phyloP scores from a whole-genome alignment of 306 rosid genomes.

The Trichosanthes truncata region DNA sequence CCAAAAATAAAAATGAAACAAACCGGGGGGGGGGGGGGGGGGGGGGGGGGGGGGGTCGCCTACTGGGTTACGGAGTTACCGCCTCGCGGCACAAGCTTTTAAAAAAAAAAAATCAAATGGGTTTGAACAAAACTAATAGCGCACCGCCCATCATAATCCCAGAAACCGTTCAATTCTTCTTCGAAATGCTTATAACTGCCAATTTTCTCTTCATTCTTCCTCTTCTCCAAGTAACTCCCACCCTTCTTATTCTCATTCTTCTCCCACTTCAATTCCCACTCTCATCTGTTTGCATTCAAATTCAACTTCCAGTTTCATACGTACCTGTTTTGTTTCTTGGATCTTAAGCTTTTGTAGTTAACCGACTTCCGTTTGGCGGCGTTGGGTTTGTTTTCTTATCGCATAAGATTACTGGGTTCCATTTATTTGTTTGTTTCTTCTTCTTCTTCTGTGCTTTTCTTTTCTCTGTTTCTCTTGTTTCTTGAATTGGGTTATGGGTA shows the following conservation, averaged over 20 bases:
- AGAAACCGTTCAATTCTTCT: neutral
- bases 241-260: neutral
- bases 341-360: neutral
- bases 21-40: no score
- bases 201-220: neutral
- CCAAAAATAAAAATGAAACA: no score
- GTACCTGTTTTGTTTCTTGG: neutral
- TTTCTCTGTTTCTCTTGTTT: neutral
- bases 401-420: neutral
- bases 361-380: constrained; percentile 10
- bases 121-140: neutral
- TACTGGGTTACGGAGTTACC: neutral
- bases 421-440: neutral
- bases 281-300: neutral
- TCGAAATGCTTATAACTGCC: neutral
- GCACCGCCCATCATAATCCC: constrained; percentile 12
- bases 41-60: neutral
- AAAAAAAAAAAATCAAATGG: neutral
- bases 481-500: neutral
- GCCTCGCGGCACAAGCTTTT: neutral
- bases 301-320: neutral
- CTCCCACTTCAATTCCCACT: neutral
- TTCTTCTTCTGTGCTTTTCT: neutral
- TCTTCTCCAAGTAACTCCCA: constrained; percentile 10
- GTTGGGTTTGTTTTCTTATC: neutral